Evolutionary conservation across 495 filamentous ascomycete genomes (phyloP).

Genomic region (Acidomyces sp.): DNA sequence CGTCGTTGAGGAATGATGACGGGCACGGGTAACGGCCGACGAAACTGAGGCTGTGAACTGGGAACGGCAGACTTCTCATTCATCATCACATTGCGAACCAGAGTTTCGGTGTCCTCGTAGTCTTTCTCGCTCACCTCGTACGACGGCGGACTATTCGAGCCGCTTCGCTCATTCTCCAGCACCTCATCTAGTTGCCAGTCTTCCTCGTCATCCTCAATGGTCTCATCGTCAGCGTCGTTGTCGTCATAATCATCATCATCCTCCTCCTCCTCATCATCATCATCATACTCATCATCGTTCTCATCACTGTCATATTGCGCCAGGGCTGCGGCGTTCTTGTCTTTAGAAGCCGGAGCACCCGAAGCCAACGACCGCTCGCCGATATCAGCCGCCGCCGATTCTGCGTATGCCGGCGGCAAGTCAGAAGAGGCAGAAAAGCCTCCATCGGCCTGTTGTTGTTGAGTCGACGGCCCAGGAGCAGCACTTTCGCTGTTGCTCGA

Average conservation of each 20-base stretch:
- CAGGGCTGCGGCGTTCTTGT: slow-evolving; percentile 11
- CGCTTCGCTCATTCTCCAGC: slow-evolving; percentile 24
- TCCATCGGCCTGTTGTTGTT: background rate
- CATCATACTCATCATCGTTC: slow-evolving; percentile 8
- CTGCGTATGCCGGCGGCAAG: slow-evolving; percentile 20
- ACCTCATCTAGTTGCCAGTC: slow-evolving; percentile 43
- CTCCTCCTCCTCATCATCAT: slow-evolving; percentile 5
- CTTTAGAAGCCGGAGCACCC: slow-evolving; percentile 14
- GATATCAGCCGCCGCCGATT: slow-evolving; percentile 1
- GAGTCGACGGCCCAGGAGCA: slow-evolving; percentile 5
- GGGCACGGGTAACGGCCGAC: slow-evolving; percentile 27
- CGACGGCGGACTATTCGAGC: slow-evolving; percentile 1
- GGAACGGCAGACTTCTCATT: slow-evolving; percentile 12
- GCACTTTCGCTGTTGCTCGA: background rate
- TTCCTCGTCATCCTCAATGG: slow-evolving; percentile 31
- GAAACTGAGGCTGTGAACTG: background rate
- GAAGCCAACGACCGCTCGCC: slow-evolving; percentile 10
- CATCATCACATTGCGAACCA: slow-evolving; percentile 21
- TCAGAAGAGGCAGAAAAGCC: background rate
- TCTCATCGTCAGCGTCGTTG: slow-evolving; percentile 7
- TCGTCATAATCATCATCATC: background rate
- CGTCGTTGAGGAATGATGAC: slow-evolving; percentile 40
- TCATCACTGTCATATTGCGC: too few relatives aligned
- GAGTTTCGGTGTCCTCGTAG: slow-evolving; percentile 6
- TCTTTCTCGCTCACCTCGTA: slow-evolving; percentile 3